Evolutionary conservation across 2,329 filamentous ascomycete species (phyloP).

Genomic region (Rhinocladiella similis): DNA sequence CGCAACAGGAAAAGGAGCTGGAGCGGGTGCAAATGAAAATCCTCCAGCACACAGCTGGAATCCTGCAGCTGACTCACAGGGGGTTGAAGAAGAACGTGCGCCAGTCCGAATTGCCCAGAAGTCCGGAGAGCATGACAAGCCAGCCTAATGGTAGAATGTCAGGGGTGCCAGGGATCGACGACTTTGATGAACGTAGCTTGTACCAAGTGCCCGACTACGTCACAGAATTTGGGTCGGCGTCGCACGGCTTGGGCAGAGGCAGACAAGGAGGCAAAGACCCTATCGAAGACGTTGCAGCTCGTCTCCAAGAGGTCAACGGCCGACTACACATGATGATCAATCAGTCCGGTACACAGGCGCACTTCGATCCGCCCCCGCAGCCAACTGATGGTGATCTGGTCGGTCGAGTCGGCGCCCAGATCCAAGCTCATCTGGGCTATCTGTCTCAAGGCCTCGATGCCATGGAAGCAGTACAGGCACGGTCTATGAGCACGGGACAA

Average conservation of each 20-base stretch:
- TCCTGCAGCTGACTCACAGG: slow-evolving; percentile 86
- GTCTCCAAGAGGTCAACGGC: slow-evolving; percentile 67
- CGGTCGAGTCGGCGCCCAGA: slow-evolving; percentile 23
- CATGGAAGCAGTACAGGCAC: slow-evolving; percentile 60
- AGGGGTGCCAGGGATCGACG: slow-evolving; percentile 55
- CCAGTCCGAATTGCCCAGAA: slow-evolving; percentile 59
- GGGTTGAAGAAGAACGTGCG: slow-evolving; percentile 62
- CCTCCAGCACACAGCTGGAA: slow-evolving; percentile 86
- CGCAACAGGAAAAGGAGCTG: slow-evolving; percentile 73
- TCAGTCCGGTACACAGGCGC: slow-evolving; percentile 37
- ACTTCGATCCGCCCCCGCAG: slow-evolving; percentile 40
- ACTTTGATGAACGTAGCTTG: slow-evolving; percentile 76
- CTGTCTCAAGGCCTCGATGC: slow-evolving; percentile 65
- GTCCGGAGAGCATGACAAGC: slow-evolving; percentile 66
- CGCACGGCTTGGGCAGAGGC: slow-evolving; percentile 31
- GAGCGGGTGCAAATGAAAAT: slow-evolving; percentile 74
- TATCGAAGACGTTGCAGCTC: slow-evolving; percentile 62
- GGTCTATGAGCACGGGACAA: slow-evolving; percentile 35
- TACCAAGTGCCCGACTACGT: slow-evolving; percentile 69
- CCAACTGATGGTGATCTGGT: slow-evolving; percentile 30
- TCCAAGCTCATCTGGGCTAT: slow-evolving; percentile 64
- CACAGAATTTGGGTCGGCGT: slow-evolving; percentile 47
- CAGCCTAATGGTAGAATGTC: slow-evolving; percentile 49
- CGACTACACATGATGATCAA: slow-evolving; percentile 68
- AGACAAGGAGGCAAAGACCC: slow-evolving; percentile 23